Conservation (phyloP, 768 basidiomycete species). For the Candolleomyces eurysporus region DNA sequence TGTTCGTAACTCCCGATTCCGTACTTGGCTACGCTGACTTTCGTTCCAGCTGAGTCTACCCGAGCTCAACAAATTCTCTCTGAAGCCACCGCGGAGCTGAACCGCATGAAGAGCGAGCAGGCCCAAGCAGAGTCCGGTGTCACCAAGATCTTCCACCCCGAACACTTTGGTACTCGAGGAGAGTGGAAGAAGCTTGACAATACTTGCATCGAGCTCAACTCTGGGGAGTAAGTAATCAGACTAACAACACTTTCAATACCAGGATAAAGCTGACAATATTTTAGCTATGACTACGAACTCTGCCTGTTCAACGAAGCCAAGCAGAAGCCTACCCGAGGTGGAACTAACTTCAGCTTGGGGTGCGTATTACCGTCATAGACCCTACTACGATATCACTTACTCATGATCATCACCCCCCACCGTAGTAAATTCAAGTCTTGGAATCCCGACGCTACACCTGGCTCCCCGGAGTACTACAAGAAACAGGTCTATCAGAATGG, state of each 20-base stretch:
- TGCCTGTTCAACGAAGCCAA: conserved; percentile 88
- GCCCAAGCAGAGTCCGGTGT: conserved; percentile 57
- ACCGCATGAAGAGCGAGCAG: conserved; percentile 49
- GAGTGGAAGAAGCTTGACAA: conserved; percentile 96
- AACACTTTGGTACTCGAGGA: conserved; percentile 74
- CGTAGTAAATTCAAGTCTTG: conserved; percentile 74
- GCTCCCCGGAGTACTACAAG: conserved; percentile 72
- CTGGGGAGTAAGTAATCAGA: conserved; percentile 76
- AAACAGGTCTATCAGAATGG: conserved; percentile 83
- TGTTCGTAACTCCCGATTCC: neutral
- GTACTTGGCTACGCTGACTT: neutral
- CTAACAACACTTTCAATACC: neutral
- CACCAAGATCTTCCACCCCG: conserved; percentile 58
- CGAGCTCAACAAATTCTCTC: conserved; percentile 61
- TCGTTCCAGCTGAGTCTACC: conserved; percentile 45
- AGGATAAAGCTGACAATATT: neutral
- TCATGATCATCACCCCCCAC: neutral
- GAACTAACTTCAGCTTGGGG: conserved; percentile 79
- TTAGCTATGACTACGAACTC: conserved; percentile 90
- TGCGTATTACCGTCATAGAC: conserved; percentile 32
- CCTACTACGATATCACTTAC: neutral
- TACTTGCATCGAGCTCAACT: conserved; percentile 74
- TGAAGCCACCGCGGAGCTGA: conserved; percentile 62
- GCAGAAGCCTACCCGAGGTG: conserved; percentile 85
- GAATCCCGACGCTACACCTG: conserved; percentile 63